Conservation (phyloP, 2,329 filamentous ascomycete genomes). For the Colletotrichum zoysiae region DNA sequence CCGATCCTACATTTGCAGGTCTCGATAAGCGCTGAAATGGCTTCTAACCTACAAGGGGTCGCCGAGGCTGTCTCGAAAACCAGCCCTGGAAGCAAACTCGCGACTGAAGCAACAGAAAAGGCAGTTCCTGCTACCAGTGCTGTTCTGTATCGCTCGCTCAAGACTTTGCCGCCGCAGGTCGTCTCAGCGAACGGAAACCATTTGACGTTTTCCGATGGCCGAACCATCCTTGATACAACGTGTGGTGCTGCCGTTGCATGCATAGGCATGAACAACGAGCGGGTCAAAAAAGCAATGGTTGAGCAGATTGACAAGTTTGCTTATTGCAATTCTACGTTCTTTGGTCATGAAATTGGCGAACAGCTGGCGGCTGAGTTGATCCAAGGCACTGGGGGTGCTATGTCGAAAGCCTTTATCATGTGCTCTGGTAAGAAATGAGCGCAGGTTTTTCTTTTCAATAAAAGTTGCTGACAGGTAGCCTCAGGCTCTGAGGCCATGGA, state of each 20-base stretch:
- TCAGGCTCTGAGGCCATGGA: slow-evolving; percentile 65
- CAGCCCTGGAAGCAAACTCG: neutral
- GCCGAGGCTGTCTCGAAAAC: neutral
- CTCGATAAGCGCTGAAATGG: neutral
- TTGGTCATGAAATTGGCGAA: slow-evolving; percentile 65
- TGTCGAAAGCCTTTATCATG: slow-evolving; percentile 55
- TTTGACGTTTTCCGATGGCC: slow-evolving; percentile 42
- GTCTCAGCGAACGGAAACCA: slow-evolving; percentile 39
- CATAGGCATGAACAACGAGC: slow-evolving; percentile 74
- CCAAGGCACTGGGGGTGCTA: slow-evolving; percentile 51
- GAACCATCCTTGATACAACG: slow-evolving; percentile 75
- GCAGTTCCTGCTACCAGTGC: slow-evolving; percentile 17
- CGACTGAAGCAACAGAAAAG: neutral
- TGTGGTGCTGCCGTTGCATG: slow-evolving; percentile 80
- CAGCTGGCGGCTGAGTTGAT: slow-evolving; percentile 53
- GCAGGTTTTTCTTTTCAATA: too few relatives aligned
- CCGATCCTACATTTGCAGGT: too few relatives aligned
- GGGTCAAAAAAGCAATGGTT: slow-evolving; percentile 71
- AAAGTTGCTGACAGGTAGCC: neutral
- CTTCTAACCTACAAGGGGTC: neutral
- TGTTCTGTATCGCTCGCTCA: slow-evolving; percentile 41
- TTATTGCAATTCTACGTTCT: slow-evolving; percentile 54
- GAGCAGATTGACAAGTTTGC: slow-evolving; percentile 69
- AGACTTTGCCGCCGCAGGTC: slow-evolving; percentile 31
- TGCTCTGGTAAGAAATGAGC: slow-evolving; percentile 31